Percentiles rank a stretch among this genome's conserved stretches.
Evolutionary conservation across 441 rosid species (phyloP).

Genomic region (Aleurites moluccanus): DNA sequence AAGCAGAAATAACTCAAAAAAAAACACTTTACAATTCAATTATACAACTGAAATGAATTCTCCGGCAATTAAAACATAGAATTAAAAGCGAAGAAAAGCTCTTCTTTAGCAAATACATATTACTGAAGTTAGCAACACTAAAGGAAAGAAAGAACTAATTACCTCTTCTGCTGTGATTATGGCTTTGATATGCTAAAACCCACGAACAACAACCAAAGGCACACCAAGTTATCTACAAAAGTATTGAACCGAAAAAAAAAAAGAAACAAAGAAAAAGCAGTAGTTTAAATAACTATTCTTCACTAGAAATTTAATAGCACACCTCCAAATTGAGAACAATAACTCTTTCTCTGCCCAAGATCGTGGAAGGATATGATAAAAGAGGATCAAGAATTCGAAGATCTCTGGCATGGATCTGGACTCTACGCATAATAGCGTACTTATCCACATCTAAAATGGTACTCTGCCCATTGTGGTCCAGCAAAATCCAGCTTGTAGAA

Average conservation of each 20-base stretch:
- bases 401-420: conserved; percentile 95
- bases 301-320: neutral
- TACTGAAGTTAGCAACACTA: neutral
- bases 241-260: neutral
- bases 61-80: neutral
- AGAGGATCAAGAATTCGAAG: conserved; percentile 94
- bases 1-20: neutral
- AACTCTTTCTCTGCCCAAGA: conserved; percentile 90
- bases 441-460: conserved; percentile 66
- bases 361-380: conserved; percentile 87
- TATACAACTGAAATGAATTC: too few species aligned
- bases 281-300: too few species aligned
- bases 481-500: conserved; percentile 61
- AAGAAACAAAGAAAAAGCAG: neutral
- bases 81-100: neutral
- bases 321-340: conserved; percentile 98
- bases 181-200: conserved; percentile 85
- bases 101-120: neutral
- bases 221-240: neutral
- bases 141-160: conserved; percentile 22
- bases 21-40: too few species aligned
- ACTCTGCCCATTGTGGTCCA: conserved; percentile 54
- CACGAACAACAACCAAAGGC: neutral
- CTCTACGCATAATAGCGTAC: conserved; percentile 88
- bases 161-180: conserved; percentile 96